A percentile compares a stretch with the other conserved stretches of the same genome.
Conservation (phyloP, 805 yeast species). For the Lachancea kluyveri region DNA sequence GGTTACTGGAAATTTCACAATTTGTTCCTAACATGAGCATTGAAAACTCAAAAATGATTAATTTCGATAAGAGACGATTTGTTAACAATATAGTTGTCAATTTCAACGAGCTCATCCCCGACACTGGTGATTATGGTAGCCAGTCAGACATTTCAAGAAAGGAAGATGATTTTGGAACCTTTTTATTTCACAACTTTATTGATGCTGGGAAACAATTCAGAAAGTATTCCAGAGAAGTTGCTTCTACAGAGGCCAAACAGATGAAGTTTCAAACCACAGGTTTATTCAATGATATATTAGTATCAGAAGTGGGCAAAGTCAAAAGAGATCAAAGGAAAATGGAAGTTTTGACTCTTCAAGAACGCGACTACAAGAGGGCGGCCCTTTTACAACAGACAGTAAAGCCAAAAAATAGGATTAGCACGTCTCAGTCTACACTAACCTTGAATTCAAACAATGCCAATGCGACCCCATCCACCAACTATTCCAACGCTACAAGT, state of each 20-base stretch:
- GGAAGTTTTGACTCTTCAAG: conserved; percentile 35
- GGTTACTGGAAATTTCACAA: conserved; percentile 68
- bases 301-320: conserved; percentile 45
- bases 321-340: conserved; percentile 45
- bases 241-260: conserved; percentile 38
- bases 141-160: conserved; percentile 6
- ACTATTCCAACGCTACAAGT: background rate
- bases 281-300: conserved; percentile 41
- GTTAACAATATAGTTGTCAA: conserved; percentile 56
- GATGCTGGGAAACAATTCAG: conserved; percentile 24
- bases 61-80: conserved; percentile 80
- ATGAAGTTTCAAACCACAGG: conserved; percentile 32
- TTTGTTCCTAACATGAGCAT: conserved; percentile 74
- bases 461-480: background rate
- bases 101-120: conserved; percentile 39
- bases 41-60: conserved; percentile 57
- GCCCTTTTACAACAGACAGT: conserved; percentile 27
- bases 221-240: conserved; percentile 34
- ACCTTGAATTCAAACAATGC: conserved; percentile 9
- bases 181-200: conserved; percentile 23
- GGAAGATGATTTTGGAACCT: conserved; percentile 13
- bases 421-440: conserved; percentile 4
- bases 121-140: conserved; percentile 8
- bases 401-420: conserved; percentile 15
- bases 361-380: conserved; percentile 31